phyloP scores from a whole-genome alignment of 495 filamentous ascomycete genomes.

The Annulohypoxylon moriforme region DNA sequence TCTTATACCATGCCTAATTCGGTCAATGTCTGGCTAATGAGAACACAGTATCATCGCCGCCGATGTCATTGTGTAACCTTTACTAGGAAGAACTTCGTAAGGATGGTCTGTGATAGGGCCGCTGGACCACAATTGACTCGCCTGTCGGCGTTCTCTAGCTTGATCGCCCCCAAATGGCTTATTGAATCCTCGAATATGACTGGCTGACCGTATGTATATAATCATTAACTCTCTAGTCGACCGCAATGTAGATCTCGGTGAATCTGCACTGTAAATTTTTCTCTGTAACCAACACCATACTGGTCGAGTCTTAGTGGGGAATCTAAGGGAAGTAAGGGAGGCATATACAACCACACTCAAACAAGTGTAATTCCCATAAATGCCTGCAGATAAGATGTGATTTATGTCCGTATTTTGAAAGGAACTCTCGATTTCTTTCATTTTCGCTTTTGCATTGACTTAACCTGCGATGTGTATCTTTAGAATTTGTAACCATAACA shows the following conservation, averaged over 20 bases:
- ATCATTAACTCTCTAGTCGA: not conserved
- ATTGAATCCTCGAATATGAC: conserved; percentile 8
- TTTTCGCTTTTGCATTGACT: not conserved
- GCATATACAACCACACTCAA: conserved; percentile 7
- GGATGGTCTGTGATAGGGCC: not conserved
- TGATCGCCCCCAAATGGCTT: not conserved
- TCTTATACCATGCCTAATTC: not conserved
- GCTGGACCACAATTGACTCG: too few species aligned
- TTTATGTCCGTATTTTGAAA: not conserved
- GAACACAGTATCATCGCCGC: conserved; percentile 6
- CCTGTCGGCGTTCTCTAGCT: not conserved
- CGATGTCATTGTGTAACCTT: conserved; percentile 23
- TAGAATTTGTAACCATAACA: not conserved
- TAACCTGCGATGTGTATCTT: not conserved
- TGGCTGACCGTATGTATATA: conserved; percentile 1
- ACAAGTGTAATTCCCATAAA: not conserved
- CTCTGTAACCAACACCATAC: conserved; percentile 26
- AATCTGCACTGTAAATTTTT: conserved; percentile 3
- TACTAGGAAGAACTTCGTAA: not conserved
- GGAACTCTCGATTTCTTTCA: not conserved
- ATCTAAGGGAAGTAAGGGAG: conserved; percentile 12
- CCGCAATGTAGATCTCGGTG: conserved; percentile 5
- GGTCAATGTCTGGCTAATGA: conserved; percentile 4
- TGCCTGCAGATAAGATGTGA: not conserved
- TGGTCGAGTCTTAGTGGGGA: not conserved